Conservation (phyloP, 805 yeast genomes). For the Pichia deserticola region DNA sequence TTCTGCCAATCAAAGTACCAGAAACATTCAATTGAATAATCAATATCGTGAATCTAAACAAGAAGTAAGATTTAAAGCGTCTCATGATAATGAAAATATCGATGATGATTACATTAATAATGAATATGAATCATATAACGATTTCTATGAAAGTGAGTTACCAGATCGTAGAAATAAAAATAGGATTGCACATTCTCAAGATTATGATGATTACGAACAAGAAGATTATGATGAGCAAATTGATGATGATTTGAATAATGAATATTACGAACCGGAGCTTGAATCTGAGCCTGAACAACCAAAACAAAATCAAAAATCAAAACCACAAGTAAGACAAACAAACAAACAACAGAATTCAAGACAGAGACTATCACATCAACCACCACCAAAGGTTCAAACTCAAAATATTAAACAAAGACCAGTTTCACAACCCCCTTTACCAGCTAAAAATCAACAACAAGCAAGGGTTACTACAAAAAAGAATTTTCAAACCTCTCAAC, state of each 20-base stretch:
- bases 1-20: too few relatives aligned
- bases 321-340: background rate
- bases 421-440: too few relatives aligned
- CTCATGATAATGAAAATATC: background rate
- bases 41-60: background rate
- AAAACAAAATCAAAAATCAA: background rate
- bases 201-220: background rate
- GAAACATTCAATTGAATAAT: background rate
- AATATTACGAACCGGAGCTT: background rate
- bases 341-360: background rate
- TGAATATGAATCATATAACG: background rate
- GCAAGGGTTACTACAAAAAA: too few relatives aligned
- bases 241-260: background rate
- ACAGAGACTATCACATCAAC: too few relatives aligned
- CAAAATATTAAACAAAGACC: too few relatives aligned
- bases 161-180: background rate
- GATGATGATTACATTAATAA: background rate
- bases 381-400: too few relatives aligned
- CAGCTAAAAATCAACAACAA: too few relatives aligned
- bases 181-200: too few relatives aligned
- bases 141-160: too few relatives aligned
- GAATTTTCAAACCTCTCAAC: too few relatives aligned
- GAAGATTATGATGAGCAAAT: background rate
- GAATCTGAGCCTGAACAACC: too few relatives aligned
- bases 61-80: slow-evolving; percentile 4